These are phyloP conservation scores for Bretziella fagacearum DNA, from an alignment of 2,329 filamentous ascomycete genomes.

Conservation along the genomic window DNA sequence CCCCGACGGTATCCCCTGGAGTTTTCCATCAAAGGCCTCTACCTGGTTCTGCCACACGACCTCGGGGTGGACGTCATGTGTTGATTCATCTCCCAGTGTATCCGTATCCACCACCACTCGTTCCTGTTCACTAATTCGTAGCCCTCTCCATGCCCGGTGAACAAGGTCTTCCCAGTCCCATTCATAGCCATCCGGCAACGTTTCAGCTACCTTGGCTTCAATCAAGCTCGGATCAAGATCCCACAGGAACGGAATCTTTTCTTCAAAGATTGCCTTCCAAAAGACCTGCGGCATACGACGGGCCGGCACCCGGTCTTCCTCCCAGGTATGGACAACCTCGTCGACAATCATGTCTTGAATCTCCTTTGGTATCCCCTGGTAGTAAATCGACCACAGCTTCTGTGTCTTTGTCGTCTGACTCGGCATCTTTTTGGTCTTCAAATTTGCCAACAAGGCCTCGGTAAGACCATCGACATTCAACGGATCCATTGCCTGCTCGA, in stretches of 20 bases:
- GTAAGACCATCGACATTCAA: background rate
- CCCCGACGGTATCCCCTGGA: background rate
- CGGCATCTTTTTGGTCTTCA: background rate
- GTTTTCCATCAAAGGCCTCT: background rate
- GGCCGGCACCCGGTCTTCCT: background rate
- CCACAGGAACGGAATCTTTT: conserved; percentile 3
- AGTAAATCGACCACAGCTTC: background rate
- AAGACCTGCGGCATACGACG: conserved; percentile 2
- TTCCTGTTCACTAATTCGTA: background rate
- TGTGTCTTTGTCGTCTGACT: background rate
- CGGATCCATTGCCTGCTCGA: conserved; percentile 1
- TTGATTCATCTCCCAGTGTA: background rate
- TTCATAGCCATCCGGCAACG: conserved; percentile 1
- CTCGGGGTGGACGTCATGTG: no score
- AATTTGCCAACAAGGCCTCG: conserved; percentile 2
- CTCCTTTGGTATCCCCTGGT: background rate
- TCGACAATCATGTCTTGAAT: background rate
- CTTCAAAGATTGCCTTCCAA: background rate
- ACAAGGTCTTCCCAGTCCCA: conserved; percentile 10
- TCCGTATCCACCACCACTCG: background rate
- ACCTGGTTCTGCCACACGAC: conserved; percentile 3
- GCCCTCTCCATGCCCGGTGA: background rate
- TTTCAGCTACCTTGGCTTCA: background rate
- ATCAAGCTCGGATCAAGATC: background rate
- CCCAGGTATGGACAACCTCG: background rate